These are phyloP conservation scores for Paradendryphiella salina DNA, from an alignment of 2,329 filamentous ascomycete species.

Conservation along the genomic window DNA sequence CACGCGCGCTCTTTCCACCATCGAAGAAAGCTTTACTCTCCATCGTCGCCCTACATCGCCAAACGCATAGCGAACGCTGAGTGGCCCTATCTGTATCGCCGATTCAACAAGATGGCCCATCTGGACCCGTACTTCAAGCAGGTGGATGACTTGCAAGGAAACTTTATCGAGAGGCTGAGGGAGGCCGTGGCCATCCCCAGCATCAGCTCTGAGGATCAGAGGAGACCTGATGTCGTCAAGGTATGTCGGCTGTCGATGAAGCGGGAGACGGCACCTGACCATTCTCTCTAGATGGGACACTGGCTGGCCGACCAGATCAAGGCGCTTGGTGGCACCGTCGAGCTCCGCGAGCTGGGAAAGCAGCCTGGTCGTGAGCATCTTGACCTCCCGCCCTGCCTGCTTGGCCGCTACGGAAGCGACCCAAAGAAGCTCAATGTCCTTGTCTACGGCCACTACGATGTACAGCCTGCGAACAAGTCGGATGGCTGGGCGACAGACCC, in stretches of 20 bases:
- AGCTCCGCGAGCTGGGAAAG: conserved; percentile 84
- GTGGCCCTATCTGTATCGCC: conserved; percentile 56
- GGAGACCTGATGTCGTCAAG: conserved; percentile 87
- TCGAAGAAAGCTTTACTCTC: conserved; percentile 20
- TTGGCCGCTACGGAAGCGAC: conserved; percentile 90
- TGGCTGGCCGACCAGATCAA: conserved; percentile 84
- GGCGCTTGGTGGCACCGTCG: conserved; percentile 80
- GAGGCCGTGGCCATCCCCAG: conserved; percentile 96
- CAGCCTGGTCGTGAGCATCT: conserved; percentile 90
- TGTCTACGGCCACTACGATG: conserved; percentile 98
- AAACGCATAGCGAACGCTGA: conserved; percentile 28
- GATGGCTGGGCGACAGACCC: conserved; percentile 97
- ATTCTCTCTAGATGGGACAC: conserved; percentile 71
- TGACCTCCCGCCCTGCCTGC: conserved; percentile 87
- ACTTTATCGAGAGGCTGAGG: conserved; percentile 87
- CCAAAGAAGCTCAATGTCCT: conserved; percentile 92
- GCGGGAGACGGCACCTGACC: conserved; percentile 40
- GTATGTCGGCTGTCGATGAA: conserved; percentile 53
- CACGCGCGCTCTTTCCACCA: not conserved
- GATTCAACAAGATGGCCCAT: conserved; percentile 72
- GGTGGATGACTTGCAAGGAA: conserved; percentile 76
- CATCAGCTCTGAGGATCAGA: conserved; percentile 86
- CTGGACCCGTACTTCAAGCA: conserved; percentile 92
- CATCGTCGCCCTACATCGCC: conserved; percentile 20
- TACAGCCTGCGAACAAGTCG: conserved; percentile 89